A percentile compares a stretch with the other conserved stretches of the same genome.
Conservation (phyloP, 352 stramenopile genomes). For the Elongisporangium senticosum region DNA sequence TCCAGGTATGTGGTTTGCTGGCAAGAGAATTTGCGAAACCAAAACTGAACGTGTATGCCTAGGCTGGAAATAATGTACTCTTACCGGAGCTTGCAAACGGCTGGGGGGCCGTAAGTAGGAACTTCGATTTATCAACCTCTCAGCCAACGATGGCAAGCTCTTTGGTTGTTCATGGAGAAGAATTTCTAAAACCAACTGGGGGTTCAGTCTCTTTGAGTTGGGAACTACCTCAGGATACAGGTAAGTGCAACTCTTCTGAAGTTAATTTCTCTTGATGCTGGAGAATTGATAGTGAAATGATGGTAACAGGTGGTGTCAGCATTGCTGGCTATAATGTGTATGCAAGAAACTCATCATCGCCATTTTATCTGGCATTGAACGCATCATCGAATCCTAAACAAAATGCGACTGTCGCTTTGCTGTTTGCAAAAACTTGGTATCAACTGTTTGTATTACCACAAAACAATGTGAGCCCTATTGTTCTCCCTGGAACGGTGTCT, state of each 20-base stretch:
- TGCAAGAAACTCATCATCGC: slow-evolving; percentile 13
- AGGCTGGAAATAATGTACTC: slow-evolving; percentile 41
- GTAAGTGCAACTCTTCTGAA: slow-evolving; percentile 11
- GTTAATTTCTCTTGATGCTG: no score
- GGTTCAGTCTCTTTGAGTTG: slow-evolving; percentile 49
- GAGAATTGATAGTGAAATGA: no score
- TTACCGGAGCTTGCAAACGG: slow-evolving; percentile 24
- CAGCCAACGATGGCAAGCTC: slow-evolving; percentile 27
- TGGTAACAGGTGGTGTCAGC: slow-evolving; percentile 17
- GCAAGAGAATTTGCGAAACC: no score
- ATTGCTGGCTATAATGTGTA: slow-evolving; percentile 40
- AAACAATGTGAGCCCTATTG: slow-evolving; percentile 12
- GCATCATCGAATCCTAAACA: slow-evolving; percentile 4
- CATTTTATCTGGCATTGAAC: slow-evolving; percentile 24
- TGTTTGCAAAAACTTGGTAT: slow-evolving; percentile 41
- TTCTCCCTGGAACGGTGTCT: slow-evolving; percentile 30
- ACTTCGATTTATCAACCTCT: slow-evolving; percentile 27
- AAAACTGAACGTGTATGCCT: not conserved
- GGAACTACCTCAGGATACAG: slow-evolving; percentile 41
- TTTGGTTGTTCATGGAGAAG: slow-evolving; percentile 11
- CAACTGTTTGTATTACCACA: slow-evolving; percentile 43
- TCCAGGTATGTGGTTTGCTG: no score
- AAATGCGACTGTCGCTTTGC: slow-evolving; percentile 12
- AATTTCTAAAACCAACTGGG: slow-evolving; percentile 25
- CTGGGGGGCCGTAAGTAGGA: slow-evolving; percentile 34